Evolutionary conservation across 805 yeast genomes (phyloP), one percentile per base, ranked within the genome.

Genomic region (Yamadazyma paraphyllophila): DNA sequence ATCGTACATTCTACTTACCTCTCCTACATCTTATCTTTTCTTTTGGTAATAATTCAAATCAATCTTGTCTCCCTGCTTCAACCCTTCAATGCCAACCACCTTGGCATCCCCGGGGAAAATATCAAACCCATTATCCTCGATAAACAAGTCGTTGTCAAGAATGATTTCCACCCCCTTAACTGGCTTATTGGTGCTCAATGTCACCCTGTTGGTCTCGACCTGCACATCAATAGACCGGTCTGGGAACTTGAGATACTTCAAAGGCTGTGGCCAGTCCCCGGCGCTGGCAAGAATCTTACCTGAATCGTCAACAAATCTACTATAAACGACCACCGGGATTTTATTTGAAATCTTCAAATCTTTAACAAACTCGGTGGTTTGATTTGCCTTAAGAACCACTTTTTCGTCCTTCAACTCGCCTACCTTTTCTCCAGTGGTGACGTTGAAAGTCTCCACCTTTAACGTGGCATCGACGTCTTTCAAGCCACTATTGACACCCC

Each of bases 211-310:
- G 12, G 59, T 59, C 2, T 49, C 51, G 8, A 63, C 62, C 11
- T 50, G 48, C 13, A 56, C 32, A 4, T 52, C 36, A 4, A 65
- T 63, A 2, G 53, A 25, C 20, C 66, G 45, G 12, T 49, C 54
- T 4, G 69, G 64, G 46, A 72, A 65, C 13, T 56, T 55, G 24
- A 71, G 55, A 52, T 69, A 62, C 47, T 74, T 74, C 37, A 74
- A 52, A 4, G 76, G 76, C 53, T 77, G 80, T 0, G 81, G 81
- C 81, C 81, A 77, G 50, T 74, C 76, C 5, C 64, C 59, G 7
- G 67, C 63, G 36, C 66, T 51, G 5, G 69, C 63, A 27, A 73
- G 49, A 4, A 58, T 46, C 1, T 53, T 30, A 31, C 57, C 56
- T 2, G 36, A n/a, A 36, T 38, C 26, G 13, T 43, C 46, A 3